Evolutionary conservation across 257 asterid species (phyloP).

Genomic region (Rubia yunnanensis): DNA sequence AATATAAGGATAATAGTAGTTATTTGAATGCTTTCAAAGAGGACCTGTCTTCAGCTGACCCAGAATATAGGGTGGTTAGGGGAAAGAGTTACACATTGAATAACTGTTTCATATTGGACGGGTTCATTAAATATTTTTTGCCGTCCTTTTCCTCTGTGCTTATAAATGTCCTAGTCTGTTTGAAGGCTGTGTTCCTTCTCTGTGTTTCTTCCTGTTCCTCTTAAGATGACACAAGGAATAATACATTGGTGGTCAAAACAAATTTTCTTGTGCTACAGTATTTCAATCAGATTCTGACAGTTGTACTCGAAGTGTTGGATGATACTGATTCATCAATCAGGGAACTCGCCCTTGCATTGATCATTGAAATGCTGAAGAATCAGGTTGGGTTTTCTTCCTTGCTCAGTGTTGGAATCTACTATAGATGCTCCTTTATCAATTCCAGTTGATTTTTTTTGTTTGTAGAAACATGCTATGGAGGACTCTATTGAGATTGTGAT

Average conservation of each 20-base stretch:
- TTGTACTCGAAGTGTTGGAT: conserved; percentile 84
- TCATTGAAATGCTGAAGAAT: conserved; percentile 85
- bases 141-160: background rate
- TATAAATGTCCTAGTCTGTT: background rate
- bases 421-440: background rate
- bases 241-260: conserved; percentile 1
- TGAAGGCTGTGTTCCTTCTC: background rate
- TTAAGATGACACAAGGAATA: background rate
- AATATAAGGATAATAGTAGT: background rate
- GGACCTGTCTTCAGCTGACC: background rate
- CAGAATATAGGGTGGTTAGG: background rate
- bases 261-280: conserved; percentile 48
- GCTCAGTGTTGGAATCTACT: background rate
- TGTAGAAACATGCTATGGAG: conserved; percentile 85
- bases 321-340: conserved; percentile 75
- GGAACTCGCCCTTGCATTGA: conserved; percentile 65
- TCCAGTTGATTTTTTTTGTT: conserved; percentile 8
- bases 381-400: conserved; percentile 40
- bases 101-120: background rate
- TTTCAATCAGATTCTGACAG: conserved; percentile 91
- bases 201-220: background rate
- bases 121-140: background rate
- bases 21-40: background rate
- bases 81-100: background rate
- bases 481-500: conserved; percentile 84